Base-by-base conservation (phyloP, 2,329 filamentous ascomycete species). In the Fusarium nodosum region DNA sequence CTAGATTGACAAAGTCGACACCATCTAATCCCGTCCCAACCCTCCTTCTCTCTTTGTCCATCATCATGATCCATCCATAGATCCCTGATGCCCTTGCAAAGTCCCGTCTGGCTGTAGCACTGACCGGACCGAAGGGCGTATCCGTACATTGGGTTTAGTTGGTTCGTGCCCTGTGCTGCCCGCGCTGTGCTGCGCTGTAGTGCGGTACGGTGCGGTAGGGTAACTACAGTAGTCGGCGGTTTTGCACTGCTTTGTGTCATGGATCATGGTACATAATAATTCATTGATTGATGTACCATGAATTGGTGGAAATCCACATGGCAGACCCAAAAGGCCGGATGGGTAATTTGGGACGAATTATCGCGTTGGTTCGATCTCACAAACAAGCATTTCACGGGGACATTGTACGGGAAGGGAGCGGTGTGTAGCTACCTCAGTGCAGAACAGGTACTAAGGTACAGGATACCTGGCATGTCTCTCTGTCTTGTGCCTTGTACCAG, bases 111-210 rank as follows among this genome's bases (percentile, higher is more conserved):
- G 34, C 41, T 45, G 53, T 53, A 64, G 58, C 66, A 70, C 67
- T 68, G 57, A 54, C 66, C 67, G 57, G 58, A 53, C 53, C 41
- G 66, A 68, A 68, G 57, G 62, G 46, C 53, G 56, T 57, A 38
- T 56, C 42, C 57, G 53, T 57, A 38, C 56, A 63, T 56, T 52
- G 47, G 48, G 45, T 41, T 36, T 52, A 22, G 46, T 54, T 62
- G 47, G 57, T 30, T 62, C 51, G 41, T 55, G 57, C 47, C 47
- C 28, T 16, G 33, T 34, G 15, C 31, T 16, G 26, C 26, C 26
- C 26, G 26, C 26, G 26, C 47, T 51, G 47, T 60, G 47, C 28
- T 54, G 36, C 54, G 50, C 41, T 60, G 22, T 46, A 39, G 34
- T 53, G 18, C 34, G 38, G 65, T 42, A 51, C 47, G 33, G 47